These are phyloP conservation scores for Bretschneidera sinensis DNA, from an alignment of 345 rosid species.

Conservation along the genomic window DNA sequence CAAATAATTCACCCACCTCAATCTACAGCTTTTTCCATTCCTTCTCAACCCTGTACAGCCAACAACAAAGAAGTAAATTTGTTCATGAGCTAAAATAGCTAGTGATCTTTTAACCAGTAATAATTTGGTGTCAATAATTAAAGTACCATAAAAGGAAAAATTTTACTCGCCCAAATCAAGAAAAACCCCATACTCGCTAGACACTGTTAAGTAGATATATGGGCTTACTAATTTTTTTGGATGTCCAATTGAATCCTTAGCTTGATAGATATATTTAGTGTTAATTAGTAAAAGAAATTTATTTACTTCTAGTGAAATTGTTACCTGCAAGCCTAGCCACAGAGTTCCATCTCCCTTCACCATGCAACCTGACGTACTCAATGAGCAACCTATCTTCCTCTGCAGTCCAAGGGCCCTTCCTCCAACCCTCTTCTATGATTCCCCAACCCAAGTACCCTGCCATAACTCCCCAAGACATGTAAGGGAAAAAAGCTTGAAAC, in stretches of 20 bases:
- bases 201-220: no score
- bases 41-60: constrained; percentile 56
- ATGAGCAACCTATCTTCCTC: constrained; percentile 80
- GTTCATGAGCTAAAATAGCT: no score
- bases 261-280: no score
- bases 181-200: no score
- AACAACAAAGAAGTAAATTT: not conserved
- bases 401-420: constrained; percentile 95
- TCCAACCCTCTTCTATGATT: constrained; percentile 65
- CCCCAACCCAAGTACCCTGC: constrained; percentile 63
- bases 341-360: constrained; percentile 94
- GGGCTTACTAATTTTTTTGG: no score
- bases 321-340: constrained; percentile 77
- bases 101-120: no score
- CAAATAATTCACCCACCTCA: constrained; percentile 93
- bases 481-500: constrained; percentile 1
- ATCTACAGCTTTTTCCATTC: constrained; percentile 88
- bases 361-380: constrained; percentile 69
- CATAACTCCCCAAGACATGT: constrained; percentile 56
- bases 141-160: no score
- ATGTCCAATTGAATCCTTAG: no score
- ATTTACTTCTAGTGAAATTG: no score
- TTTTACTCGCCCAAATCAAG: no score
- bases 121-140: no score
- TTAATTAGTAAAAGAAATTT: no score